These are phyloP conservation scores for Ceratocystis cacaofunesta DNA, from an alignment of 2,329 filamentous ascomycete genomes.

Conservation along the genomic window DNA sequence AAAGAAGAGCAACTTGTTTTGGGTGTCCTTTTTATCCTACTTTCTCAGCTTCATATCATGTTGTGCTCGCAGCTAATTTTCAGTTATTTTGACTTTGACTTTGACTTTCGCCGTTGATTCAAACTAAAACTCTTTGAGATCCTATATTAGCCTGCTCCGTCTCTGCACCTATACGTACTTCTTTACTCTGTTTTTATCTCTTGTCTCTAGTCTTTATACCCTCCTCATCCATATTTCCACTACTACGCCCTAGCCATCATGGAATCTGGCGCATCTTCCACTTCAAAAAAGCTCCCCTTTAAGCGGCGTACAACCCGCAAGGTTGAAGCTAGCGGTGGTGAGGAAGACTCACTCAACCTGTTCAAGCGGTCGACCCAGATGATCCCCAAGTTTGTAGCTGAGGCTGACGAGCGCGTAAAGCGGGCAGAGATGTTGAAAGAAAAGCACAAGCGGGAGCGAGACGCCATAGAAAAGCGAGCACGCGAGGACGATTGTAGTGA, in stretches of 20 bases:
- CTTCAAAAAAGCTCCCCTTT: constrained; percentile 33
- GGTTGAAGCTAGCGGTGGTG: constrained; percentile 13
- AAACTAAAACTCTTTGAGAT: not conserved
- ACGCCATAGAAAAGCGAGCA: not conserved
- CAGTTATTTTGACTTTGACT: not conserved
- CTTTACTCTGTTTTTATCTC: not conserved
- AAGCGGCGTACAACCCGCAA: constrained; percentile 24
- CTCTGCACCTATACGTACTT: not conserved
- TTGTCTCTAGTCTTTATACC: not conserved
- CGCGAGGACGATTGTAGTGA: not conserved
- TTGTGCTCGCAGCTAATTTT: not conserved
- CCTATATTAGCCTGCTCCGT: not conserved
- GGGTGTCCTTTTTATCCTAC: not conserved
- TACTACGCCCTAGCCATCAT: not conserved
- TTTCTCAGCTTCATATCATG: not conserved
- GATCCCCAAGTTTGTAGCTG: constrained; percentile 31
- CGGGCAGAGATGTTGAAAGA: constrained; percentile 11
- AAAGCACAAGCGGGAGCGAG: not conserved
- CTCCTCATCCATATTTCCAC: not conserved
- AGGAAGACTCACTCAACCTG: constrained; percentile 27
- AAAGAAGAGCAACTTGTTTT: not conserved
- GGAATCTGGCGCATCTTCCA: not conserved
- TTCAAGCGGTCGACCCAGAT: constrained; percentile 38
- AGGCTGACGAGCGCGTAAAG: constrained; percentile 23
- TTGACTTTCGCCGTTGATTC: not conserved